Conservation (phyloP, 2,329 filamentous ascomycete species). For the Aspergillus caelatus region DNA sequence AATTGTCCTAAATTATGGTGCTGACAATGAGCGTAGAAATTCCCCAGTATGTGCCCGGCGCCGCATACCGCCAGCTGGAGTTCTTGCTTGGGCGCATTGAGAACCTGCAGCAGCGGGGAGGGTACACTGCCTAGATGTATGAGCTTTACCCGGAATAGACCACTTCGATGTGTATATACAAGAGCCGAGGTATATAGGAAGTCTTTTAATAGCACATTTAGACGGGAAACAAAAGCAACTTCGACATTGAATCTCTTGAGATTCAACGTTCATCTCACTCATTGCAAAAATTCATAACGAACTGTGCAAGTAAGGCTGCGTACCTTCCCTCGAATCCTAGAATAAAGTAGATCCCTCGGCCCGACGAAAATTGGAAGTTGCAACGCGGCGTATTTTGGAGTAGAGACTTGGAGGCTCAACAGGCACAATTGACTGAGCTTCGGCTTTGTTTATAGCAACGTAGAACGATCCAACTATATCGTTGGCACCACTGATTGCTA, state of each 20-base stretch:
- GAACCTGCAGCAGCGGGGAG: constrained; percentile 9
- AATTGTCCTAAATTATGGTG: constrained; percentile 54
- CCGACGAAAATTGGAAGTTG: not conserved
- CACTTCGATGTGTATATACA: not conserved
- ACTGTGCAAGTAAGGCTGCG: not conserved
- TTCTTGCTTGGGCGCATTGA: constrained; percentile 70
- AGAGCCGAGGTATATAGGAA: not conserved
- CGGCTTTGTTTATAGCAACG: not conserved
- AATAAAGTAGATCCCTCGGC: not conserved
- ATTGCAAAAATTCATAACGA: not conserved
- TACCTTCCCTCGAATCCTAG: not conserved
- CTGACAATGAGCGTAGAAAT: constrained; percentile 57
- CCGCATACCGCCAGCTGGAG: constrained; percentile 74
- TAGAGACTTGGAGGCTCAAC: not conserved
- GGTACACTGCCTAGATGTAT: constrained; percentile 14
- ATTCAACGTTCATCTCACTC: not conserved
- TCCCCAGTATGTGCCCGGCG: constrained; percentile 68
- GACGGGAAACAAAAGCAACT: not conserved
- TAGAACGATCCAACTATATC: not conserved
- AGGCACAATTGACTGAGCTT: not conserved
- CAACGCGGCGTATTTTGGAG: not conserved
- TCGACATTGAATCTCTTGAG: not conserved
- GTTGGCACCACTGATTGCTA: not conserved
- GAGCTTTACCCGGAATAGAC: not conserved
- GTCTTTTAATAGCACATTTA: not conserved